Conservation (phyloP, 192 early-diverging fungal genomes). For the Linnemannia elongata region DNA sequence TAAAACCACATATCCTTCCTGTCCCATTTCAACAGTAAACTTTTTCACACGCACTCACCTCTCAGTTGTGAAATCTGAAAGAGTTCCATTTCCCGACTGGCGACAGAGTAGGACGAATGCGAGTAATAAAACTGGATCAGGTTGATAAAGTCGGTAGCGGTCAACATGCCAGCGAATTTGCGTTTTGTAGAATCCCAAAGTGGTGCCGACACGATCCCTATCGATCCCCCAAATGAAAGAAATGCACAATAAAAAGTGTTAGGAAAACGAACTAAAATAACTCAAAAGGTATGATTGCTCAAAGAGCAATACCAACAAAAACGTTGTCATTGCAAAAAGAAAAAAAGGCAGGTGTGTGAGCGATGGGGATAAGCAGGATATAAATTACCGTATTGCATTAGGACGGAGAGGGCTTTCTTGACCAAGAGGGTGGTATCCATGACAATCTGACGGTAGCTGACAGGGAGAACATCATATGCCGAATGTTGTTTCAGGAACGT, state of each 20-base stretch:
- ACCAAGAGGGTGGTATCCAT: constrained; percentile 92
- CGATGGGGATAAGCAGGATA: background rate
- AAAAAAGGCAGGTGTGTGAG: background rate
- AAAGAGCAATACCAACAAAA: too few species aligned
- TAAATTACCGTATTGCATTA: constrained; percentile 92
- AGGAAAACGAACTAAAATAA: background rate
- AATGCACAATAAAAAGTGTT: background rate
- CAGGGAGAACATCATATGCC: constrained; percentile 92
- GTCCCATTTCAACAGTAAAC: background rate
- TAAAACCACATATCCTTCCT: background rate
- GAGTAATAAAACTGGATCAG: constrained; percentile 94
- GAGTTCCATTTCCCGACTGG: constrained; percentile 89
- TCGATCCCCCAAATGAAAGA: background rate
- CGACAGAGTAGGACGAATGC: constrained; percentile 82
- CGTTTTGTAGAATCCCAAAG: constrained; percentile 87
- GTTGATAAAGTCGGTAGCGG: constrained; percentile 96
- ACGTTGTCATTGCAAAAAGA: background rate
- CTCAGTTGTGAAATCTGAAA: constrained; percentile 77
- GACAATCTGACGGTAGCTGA: constrained; percentile 91
- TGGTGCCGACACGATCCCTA: constrained; percentile 88
- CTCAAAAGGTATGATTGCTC: background rate
- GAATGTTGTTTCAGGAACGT: constrained; percentile 85
- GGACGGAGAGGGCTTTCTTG: constrained; percentile 90
- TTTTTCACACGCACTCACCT: constrained; percentile 55
- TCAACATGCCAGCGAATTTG: constrained; percentile 94